Evolutionary conservation across 164 flowering plant species (phyloP).

Genomic region (Platanus orientalis): DNA sequence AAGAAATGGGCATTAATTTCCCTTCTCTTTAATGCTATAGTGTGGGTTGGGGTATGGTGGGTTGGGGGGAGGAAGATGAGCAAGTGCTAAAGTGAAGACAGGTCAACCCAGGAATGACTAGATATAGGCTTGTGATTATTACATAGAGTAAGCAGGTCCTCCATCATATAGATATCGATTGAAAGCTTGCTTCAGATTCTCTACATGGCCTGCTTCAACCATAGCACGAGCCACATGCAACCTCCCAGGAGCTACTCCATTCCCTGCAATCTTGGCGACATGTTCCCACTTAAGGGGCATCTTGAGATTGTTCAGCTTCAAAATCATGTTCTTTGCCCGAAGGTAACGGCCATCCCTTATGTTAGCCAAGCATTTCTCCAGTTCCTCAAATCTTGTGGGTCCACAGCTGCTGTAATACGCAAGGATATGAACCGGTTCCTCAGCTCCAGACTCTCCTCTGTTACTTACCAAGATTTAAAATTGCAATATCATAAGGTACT

Average conservation of each 20-base stretch:
- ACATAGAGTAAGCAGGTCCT: slow-evolving; percentile 97
- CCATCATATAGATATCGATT: slow-evolving; percentile 79
- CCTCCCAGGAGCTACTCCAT: slow-evolving; percentile 93
- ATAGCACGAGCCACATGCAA: slow-evolving; percentile 93
- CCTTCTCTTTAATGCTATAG: too few species aligned
- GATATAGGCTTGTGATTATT: slow-evolving; percentile 13
- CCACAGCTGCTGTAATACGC: slow-evolving; percentile 93
- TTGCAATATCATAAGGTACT: background rate
- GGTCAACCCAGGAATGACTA: background rate
- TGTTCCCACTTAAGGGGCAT: slow-evolving; percentile 85
- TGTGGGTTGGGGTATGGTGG: too few species aligned
- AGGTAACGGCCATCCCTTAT: slow-evolving; percentile 83
- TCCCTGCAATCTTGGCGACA: slow-evolving; percentile 78
- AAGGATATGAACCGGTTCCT: slow-evolving; percentile 91
- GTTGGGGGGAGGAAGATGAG: too few species aligned
- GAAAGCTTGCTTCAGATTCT: slow-evolving; percentile 89
- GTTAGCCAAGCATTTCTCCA: slow-evolving; percentile 59
- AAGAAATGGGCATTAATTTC: too few species aligned
- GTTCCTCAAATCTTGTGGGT: slow-evolving; percentile 48
- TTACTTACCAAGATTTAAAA: slow-evolving; percentile 1
- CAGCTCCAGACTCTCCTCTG: slow-evolving; percentile 51
- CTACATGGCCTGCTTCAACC: slow-evolving; percentile 92
- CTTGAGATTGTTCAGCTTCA: slow-evolving; percentile 68
- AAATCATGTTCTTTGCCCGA: slow-evolving; percentile 73
- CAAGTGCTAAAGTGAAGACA: too few species aligned